Conservation (phyloP, 2,329 filamentous ascomycete genomes). For the Dothiorella sarmentorum region DNA sequence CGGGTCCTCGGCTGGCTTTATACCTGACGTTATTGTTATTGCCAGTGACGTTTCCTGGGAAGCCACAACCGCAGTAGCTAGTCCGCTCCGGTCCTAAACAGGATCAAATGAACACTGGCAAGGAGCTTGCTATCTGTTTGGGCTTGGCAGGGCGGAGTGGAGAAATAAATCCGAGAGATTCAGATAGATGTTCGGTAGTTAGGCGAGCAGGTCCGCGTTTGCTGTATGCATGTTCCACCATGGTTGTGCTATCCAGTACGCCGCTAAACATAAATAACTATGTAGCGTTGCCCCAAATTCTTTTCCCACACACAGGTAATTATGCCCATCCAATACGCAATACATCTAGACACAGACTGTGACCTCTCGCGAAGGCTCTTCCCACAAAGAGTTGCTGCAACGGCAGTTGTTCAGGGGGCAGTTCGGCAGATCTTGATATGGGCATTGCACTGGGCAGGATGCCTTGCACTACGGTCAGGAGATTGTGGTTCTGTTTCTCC, state of each 20-base stretch:
- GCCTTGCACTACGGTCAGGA: conserved; percentile 7
- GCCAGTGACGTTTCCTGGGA: not conserved
- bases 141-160: not conserved
- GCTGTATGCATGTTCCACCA: not conserved
- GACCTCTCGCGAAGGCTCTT: not conserved
- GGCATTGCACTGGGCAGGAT: not conserved
- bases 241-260: too few species aligned
- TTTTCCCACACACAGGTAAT: not conserved
- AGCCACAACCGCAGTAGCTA: not conserved
- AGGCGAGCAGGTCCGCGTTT: not conserved
- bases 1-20: not conserved
- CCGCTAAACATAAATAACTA: too few species aligned
- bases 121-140: not conserved
- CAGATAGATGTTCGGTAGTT: conserved; percentile 5
- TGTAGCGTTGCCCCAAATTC: not conserved
- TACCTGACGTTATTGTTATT: not conserved
- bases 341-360: not conserved
- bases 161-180: conserved; percentile 1
- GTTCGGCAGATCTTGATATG: not conserved
- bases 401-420: not conserved
- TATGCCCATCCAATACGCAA: not conserved
- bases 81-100: not conserved
- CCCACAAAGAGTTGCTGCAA: not conserved
- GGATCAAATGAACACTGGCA: not conserved
- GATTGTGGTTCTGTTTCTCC: conserved; percentile 14